Conservation (phyloP, 352 stramenopile genomes). For the Aphanomyces cochlioides region DNA sequence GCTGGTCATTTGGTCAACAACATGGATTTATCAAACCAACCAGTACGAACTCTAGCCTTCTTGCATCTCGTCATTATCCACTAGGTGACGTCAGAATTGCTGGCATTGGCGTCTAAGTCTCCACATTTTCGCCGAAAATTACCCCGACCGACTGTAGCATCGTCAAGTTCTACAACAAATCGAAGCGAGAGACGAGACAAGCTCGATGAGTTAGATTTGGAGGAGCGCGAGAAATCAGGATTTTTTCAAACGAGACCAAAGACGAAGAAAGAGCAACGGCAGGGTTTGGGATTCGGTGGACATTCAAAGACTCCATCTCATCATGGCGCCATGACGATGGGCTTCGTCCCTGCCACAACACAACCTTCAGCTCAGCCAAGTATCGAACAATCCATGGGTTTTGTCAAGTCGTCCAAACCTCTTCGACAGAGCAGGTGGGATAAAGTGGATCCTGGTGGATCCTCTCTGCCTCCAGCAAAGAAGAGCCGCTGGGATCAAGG, state of each 20-base stretch:
- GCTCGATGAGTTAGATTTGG: slow-evolving; percentile 20
- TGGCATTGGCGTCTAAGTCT: slow-evolving; percentile 44
- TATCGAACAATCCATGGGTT: background rate
- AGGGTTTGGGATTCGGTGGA: slow-evolving; percentile 60
- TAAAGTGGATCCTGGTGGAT: background rate
- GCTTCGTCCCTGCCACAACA: slow-evolving; percentile 14
- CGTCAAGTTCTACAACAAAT: background rate
- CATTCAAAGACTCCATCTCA: background rate
- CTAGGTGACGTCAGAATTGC: slow-evolving; percentile 44
- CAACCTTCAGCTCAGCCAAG: background rate
- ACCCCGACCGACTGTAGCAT: background rate
- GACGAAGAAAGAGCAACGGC: slow-evolving; percentile 57
- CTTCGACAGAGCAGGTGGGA: slow-evolving; percentile 25
- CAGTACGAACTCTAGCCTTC: slow-evolving; percentile 14
- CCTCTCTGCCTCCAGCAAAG: background rate
- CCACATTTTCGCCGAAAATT: slow-evolving; percentile 23
- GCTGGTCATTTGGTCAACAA: slow-evolving; percentile 77
- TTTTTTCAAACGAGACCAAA: slow-evolving; percentile 41
- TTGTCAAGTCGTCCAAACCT: slow-evolving; percentile 4
- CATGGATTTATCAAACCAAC: slow-evolving; percentile 73
- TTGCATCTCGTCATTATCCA: background rate
- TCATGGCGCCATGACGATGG: background rate
- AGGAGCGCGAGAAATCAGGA: slow-evolving; percentile 16
- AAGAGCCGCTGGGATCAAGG: slow-evolving; percentile 1
- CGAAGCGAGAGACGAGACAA: slow-evolving; percentile 11